Base-by-base conservation (phyloP, 2,329 filamentous ascomycete genomes). In the Huntiella omanensis region DNA sequence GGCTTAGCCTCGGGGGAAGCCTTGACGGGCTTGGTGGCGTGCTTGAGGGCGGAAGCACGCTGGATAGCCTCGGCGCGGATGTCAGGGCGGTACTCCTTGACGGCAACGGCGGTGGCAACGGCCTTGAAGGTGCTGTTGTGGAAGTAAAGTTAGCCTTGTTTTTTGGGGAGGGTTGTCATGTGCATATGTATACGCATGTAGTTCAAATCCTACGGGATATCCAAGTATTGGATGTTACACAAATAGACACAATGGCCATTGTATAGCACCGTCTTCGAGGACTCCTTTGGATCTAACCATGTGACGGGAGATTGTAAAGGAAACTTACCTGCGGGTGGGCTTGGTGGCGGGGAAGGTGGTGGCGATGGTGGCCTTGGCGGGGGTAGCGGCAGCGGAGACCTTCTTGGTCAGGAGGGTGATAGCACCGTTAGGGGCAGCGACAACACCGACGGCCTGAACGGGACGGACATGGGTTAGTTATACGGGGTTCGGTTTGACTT, bases 361-460 rank as follows among this genome's bases (percentile, higher is more conserved):
- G 63, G 71, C 74, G 64, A 73, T 70, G 60, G 71, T 61, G 61
- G 68, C 66, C 62, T 75, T 66, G 53, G 75, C 76, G 61, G 91
- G 88, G 69, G 83, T 75, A 72, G 83, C 75, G 59, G 65, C 60
- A 60, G 74, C 72, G 57, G 71, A 69, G 61, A 71, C 61, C 71
- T 86, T 91, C 83, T 96, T 96, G 74, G 77, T 82, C 66, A 77
- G 71, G 60, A 95, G 68, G 60, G 73, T 70, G 57, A 96, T 71
- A 60, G 79, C 84, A 58, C 83, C 83, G 67, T 88, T 81, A 65
- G 85, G 76, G 57, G 66, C 72, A 58, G 78, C 62, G 59, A 76
- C 67, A 60, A 98, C 69, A 62, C 87, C 85, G 60, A 96, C 69
- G 58, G 91, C 87, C 85, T 88, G 13, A 46, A 7, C 4, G 10